These are phyloP conservation scores for Yarrowia divulgata DNA, from an alignment of 805 yeast genomes.

Conservation along the genomic window DNA sequence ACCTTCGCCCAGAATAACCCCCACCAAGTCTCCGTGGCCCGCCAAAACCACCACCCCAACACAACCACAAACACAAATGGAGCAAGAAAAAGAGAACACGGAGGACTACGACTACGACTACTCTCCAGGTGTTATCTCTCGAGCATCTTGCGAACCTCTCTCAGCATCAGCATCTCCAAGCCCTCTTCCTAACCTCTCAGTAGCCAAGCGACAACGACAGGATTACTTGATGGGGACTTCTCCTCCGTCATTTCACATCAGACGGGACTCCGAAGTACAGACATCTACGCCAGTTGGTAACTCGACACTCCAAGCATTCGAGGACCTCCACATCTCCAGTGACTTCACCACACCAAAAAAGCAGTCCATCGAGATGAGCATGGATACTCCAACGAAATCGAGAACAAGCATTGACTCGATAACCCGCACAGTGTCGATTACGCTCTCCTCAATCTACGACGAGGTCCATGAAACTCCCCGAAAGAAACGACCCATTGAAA, in stretches of 20 bases:
- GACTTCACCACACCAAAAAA: background rate
- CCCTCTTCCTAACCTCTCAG: constrained; percentile 23
- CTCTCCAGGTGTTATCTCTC: background rate
- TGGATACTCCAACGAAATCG: constrained; percentile 10
- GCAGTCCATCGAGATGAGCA: background rate
- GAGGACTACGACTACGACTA: background rate
- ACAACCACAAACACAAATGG: constrained; percentile 1
- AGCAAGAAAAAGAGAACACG: constrained; percentile 17
- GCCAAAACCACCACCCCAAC: constrained; percentile 10
- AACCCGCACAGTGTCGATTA: constrained; percentile 10
- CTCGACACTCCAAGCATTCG: constrained; percentile 2
- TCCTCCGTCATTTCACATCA: constrained; percentile 30
- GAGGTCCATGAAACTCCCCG: constrained; percentile 18
- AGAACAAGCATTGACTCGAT: background rate
- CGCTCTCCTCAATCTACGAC: constrained; percentile 24
- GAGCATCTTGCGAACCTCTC: constrained; percentile 25
- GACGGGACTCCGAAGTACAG: constrained; percentile 27
- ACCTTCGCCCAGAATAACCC: constrained; percentile 9
- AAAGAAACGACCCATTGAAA: constrained; percentile 33
- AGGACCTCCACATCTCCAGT: constrained; percentile 4
- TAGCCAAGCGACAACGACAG: constrained; percentile 26
- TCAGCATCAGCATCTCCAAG: constrained; percentile 29
- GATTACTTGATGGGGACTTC: constrained; percentile 32
- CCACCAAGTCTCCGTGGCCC: background rate
- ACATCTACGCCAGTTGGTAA: constrained; percentile 15